Base-by-base conservation (phyloP, 169 alveolate genomes). In the Plasmodium cynomolgi region DNA sequence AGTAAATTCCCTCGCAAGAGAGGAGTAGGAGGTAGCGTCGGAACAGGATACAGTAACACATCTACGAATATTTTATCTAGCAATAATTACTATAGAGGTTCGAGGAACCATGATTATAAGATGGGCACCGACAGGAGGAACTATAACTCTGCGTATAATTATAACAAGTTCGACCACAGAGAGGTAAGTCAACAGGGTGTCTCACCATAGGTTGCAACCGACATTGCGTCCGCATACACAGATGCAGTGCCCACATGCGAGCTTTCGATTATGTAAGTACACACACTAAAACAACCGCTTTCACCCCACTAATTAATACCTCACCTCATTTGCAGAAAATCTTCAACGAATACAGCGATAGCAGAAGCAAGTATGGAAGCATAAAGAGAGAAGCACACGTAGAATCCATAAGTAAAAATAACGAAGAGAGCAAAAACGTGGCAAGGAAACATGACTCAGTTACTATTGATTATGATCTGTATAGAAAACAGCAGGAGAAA, bases 401-500 rank as follows among this genome's bases (percentile, higher is more conserved):
- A 33, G 93, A 85, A 34, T 54, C 44, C 34, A 75, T 50, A 75
- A 33, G 62, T 85, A 74, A 56, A 23, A 77, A 56, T 85, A 71
- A 41, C 31, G 92, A 72, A 37, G 92, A 62, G 17, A 62, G 47
- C 17, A 50, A 11, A 8, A 85, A 20, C 23, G 37, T 44, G 31
- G 1, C 62, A 13, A 90, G 77, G 29, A 90, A 90, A 7, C 90
- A 90, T 17, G 83, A 90, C 29, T 58, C 94, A 58, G 84, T 90
- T 37, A 80, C 94, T 8, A 90, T 90, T 33, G 94, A 90, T 90
- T 90, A 72, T 62, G 94, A 90, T 68, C 33, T 90, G 33, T 90
- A 90, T 62, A 90, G 91, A 39, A 90, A 72, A 62, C 94, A 90
- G 37, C 94, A 90, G 82, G 94, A 90, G 54, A 90, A 80, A 58